Evolutionary conservation across 495 filamentous ascomycete genomes (phyloP).

Genomic region (Daldinia grandis): DNA sequence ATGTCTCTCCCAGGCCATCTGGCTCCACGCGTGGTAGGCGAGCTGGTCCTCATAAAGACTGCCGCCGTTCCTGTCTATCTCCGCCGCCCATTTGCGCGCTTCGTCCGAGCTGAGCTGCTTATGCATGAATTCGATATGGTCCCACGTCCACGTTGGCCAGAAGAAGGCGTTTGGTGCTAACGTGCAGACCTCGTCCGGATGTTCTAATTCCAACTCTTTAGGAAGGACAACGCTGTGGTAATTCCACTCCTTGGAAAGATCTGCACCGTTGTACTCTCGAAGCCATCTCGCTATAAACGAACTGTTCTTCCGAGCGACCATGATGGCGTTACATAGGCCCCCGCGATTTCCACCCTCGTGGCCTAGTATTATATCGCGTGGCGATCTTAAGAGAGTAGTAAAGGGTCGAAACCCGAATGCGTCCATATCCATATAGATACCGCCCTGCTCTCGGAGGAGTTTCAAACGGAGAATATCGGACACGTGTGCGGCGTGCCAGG

Average conservation of each 20-base stretch:
- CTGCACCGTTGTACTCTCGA: constrained; percentile 50
- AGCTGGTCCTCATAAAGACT: constrained; percentile 55
- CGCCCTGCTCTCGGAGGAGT: constrained; percentile 53
- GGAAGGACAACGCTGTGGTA: constrained; percentile 56
- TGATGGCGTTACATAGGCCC: constrained; percentile 58
- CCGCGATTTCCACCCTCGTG: constrained; percentile 57
- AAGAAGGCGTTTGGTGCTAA: constrained; percentile 57
- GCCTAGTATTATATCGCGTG: constrained; percentile 53
- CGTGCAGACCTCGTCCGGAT: constrained; percentile 53
- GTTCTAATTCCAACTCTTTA: constrained; percentile 49
- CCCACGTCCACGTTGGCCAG: constrained; percentile 61
- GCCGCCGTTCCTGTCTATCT: constrained; percentile 51
- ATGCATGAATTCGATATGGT: constrained; percentile 59
- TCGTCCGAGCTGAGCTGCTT: constrained; percentile 45
- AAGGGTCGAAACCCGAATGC: constrained; percentile 55
- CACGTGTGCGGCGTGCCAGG: constrained; percentile 53
- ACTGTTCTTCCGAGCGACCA: constrained; percentile 53
- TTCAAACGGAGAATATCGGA: constrained; percentile 57
- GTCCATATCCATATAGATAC: constrained; percentile 58
- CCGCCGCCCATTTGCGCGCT: constrained; percentile 45
- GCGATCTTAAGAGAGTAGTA: constrained; percentile 41
- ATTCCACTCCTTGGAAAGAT: constrained; percentile 55
- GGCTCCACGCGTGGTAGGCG: constrained; percentile 58
- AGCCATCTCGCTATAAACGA: constrained; percentile 56
- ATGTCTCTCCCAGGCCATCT: constrained; percentile 55